These are phyloP conservation scores for Phlebiopsis flavidoalba DNA, from an alignment of 768 basidiomycete genomes.

Conservation along the genomic window DNA sequence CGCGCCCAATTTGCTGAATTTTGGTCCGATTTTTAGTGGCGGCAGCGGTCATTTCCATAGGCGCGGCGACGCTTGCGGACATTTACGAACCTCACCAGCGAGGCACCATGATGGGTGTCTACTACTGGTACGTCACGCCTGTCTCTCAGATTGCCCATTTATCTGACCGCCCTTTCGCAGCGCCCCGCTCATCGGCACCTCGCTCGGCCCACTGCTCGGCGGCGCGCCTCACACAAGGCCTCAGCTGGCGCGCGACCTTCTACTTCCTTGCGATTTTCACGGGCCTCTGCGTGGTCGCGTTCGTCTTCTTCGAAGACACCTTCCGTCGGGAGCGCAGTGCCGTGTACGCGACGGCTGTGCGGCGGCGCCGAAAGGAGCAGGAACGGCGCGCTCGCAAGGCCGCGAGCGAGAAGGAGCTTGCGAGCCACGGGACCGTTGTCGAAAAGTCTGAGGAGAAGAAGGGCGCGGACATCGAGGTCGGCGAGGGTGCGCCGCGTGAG, in stretches of 20 bases:
- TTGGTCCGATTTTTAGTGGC: constrained; percentile 34
- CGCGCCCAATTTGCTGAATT: background rate
- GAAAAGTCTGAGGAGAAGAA: background rate
- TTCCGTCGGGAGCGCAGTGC: constrained; percentile 80
- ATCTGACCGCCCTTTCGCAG: constrained; percentile 23
- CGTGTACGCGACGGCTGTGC: constrained; percentile 66
- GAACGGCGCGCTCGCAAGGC: background rate
- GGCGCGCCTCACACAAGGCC: constrained; percentile 60
- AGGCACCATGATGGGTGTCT: constrained; percentile 76
- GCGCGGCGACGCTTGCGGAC: constrained; percentile 74
- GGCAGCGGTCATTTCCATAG: constrained; percentile 66
- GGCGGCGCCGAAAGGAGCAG: constrained; percentile 28
- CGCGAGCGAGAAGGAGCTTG: background rate
- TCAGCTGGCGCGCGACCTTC: constrained; percentile 77
- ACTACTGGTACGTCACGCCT: constrained; percentile 36
- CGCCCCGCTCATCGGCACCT: constrained; percentile 72
- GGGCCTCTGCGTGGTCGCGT: constrained; percentile 46
- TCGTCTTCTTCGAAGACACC: constrained; percentile 75
- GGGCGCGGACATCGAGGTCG: background rate
- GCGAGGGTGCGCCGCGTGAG: background rate
- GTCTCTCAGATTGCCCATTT: background rate
- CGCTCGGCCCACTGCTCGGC: constrained; percentile 65
- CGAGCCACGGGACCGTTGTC: constrained; percentile 16
- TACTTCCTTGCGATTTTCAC: constrained; percentile 74
- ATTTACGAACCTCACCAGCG: constrained; percentile 72